These are phyloP conservation scores for Didymella pomorum DNA, from an alignment of 2,329 filamentous ascomycete genomes.

Conservation along the genomic window DNA sequence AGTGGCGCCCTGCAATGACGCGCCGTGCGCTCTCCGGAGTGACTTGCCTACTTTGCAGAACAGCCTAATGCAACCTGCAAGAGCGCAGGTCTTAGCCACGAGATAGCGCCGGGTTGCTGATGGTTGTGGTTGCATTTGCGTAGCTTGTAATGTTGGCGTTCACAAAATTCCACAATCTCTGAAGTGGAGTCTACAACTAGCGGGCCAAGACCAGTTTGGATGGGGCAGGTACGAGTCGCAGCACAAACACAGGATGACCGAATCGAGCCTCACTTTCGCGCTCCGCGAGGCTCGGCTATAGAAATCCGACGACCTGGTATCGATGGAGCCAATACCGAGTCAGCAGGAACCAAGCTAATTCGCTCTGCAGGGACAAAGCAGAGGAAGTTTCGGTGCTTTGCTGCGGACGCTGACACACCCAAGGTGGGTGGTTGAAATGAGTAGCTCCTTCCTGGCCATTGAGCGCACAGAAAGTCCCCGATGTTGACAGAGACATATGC, in stretches of 20 bases:
- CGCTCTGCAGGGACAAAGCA: slow-evolving; percentile 12
- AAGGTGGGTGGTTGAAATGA: background rate
- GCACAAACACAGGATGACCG: slow-evolving; percentile 1
- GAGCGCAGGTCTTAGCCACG: background rate
- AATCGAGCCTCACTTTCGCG: slow-evolving; percentile 20
- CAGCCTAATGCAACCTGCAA: background rate
- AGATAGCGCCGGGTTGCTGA: slow-evolving; percentile 1
- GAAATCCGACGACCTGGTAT: slow-evolving; percentile 28
- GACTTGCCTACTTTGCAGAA: background rate
- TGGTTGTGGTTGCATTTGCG: background rate
- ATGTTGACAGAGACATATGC: slow-evolving; percentile 1
- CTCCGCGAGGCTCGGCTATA: slow-evolving; percentile 10
- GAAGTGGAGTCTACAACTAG: slow-evolving; percentile 1
- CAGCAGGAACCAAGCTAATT: slow-evolving; percentile 5
- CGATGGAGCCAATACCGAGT: slow-evolving; percentile 19
- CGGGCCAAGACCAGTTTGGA: slow-evolving; percentile 10
- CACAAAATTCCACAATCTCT: background rate
- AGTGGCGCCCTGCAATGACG: background rate
- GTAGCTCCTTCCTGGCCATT: background rate
- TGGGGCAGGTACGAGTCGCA: slow-evolving; percentile 12
- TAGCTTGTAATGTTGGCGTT: background rate
- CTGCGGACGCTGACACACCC: slow-evolving; percentile 7
- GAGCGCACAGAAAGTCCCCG: slow-evolving; percentile 4
- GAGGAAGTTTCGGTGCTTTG: background rate
- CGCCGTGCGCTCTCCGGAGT: background rate